Base-by-base conservation (phyloP, 164 flowering plant species). In the Umbellularia californica region DNA sequence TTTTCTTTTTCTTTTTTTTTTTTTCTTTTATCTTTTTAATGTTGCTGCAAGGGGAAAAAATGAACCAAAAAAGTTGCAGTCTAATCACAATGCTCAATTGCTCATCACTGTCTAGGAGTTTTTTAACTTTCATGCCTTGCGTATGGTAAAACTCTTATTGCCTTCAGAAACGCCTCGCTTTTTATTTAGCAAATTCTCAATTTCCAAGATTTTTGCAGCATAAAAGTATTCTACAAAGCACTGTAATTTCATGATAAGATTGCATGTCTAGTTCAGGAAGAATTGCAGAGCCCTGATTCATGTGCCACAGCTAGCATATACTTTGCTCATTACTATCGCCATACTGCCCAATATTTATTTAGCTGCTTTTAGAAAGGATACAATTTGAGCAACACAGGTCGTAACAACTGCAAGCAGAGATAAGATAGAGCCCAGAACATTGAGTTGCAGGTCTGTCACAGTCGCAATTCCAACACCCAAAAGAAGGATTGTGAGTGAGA, bases 371-470 rank as follows among this genome's bases (percentile, higher is more conserved):
- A 25, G 66, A 27, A 41, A 92, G 98, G 98, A 94, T 92, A 94
- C 98, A 87, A 94, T 94, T 77, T 94, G 98, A 66, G 97, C 96
- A 77, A 94, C 74, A 70, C 98, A 94, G 22, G 98, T 94, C 52
- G 98, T 94, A 24, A 92, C 2, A 82, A 94, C 87, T 75, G 98
- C 98, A 77, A 94, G 91, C 76, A 92, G 79, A 69, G 98, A 92
- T 71, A 94, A 78, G 78, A 92, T 76, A 74, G 96, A 90, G 12
- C 98, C 98, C 83, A 94, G 84, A 70, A 82, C 83, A 86, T 94
- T 94, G 79, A 94, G 95, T 84, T 94, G 98, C 82, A 94, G 84
- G 86, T 94, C 97, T 77, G 98, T 94, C 70, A 94, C 95, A 5
- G 98, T 94, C 67, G 98, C 97, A 87, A 94, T 88, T 28, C 97